Percentiles rank a stretch among this genome's conserved stretches.
These are phyloP conservation scores for Tremella yokohamensis DNA, from an alignment of 768 basidiomycete species.

Conservation along the genomic window DNA sequence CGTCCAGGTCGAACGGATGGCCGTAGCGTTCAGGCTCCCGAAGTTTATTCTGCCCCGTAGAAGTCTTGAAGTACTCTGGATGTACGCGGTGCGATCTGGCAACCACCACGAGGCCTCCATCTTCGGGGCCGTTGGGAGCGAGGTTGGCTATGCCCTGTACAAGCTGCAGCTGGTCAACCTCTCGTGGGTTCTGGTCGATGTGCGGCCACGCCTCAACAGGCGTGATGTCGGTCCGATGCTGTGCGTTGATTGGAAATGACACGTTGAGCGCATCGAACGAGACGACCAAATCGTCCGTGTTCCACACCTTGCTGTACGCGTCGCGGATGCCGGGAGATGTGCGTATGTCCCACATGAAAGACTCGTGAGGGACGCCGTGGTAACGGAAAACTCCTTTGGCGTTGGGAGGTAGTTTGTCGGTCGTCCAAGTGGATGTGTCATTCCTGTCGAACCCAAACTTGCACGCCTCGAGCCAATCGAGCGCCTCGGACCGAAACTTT, in stretches of 20 bases:
- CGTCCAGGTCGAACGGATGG: neutral
- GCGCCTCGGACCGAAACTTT: constrained; percentile 21
- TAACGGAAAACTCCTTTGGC: constrained; percentile 1
- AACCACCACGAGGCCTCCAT: constrained; percentile 42
- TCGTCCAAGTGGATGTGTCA: constrained; percentile 37
- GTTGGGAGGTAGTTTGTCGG: constrained; percentile 23
- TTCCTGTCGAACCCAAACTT: constrained; percentile 45
- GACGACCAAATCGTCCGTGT: constrained; percentile 38
- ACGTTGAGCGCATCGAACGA: constrained; percentile 26
- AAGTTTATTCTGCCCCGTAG: neutral
- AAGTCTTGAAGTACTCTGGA: constrained; percentile 23
- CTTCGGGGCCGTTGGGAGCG: constrained; percentile 31
- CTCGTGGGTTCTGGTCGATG: constrained; percentile 24
- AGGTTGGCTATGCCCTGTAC: constrained; percentile 40
- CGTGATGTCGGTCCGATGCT: constrained; percentile 20
- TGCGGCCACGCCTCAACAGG: constrained; percentile 22
- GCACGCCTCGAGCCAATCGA: constrained; percentile 42
- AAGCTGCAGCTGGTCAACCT: constrained; percentile 9
- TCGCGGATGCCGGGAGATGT: neutral
- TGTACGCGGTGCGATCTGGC: constrained; percentile 22
- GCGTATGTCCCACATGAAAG: constrained; percentile 14
- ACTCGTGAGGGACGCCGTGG: constrained; percentile 19
- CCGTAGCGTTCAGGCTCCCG: neutral
- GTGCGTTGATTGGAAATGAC: constrained; percentile 9
- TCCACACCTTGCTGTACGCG: constrained; percentile 35